These are phyloP conservation scores for Cladosporium oxysporum DNA, from an alignment of 2,329 filamentous ascomycete genomes.

Conservation along the genomic window DNA sequence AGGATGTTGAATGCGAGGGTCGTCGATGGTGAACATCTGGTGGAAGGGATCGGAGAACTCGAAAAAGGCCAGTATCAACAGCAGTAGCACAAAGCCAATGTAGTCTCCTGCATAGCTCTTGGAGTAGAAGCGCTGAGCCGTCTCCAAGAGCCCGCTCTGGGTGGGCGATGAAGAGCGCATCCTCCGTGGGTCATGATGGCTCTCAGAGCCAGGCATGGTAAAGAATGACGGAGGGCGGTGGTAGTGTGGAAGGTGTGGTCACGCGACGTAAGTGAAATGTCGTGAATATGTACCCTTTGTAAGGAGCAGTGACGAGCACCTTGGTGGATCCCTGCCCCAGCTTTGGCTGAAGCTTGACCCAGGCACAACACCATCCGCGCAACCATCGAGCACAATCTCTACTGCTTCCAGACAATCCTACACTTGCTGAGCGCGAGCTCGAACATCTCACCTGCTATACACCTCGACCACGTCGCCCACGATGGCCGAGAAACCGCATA, in stretches of 20 bases:
- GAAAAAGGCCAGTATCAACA: constrained; percentile 62
- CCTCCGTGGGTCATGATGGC: constrained; percentile 17
- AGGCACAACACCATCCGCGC: background rate
- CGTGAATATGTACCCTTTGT: background rate
- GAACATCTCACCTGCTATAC: background rate
- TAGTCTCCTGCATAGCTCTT: constrained; percentile 89
- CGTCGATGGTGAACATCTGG: constrained; percentile 88
- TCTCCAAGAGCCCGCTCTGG: constrained; percentile 23
- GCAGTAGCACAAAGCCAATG: constrained; percentile 71
- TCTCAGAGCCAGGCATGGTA: constrained; percentile 21
- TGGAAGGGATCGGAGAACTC: constrained; percentile 82
- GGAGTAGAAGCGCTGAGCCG: constrained; percentile 44
- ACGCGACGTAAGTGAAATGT: constrained; percentile 18
- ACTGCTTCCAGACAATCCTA: background rate
- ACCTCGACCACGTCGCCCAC: background rate
- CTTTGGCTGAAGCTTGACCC: constrained; percentile 10
- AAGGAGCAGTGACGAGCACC: constrained; percentile 7
- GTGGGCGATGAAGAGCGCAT: constrained; percentile 18
- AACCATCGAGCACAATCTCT: background rate
- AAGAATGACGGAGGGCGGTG: background rate
- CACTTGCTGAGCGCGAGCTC: background rate
- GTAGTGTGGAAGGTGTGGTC: constrained; percentile 1
- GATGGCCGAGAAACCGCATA: constrained; percentile 63
- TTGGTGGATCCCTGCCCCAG: constrained; percentile 3
- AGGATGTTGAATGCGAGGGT: constrained; percentile 81